A percentile compares a stretch with the other conserved stretches of the same genome.
Evolutionary conservation across 306 rosid genomes (phyloP).

Genomic region (Vachellia pachyceras): DNA sequence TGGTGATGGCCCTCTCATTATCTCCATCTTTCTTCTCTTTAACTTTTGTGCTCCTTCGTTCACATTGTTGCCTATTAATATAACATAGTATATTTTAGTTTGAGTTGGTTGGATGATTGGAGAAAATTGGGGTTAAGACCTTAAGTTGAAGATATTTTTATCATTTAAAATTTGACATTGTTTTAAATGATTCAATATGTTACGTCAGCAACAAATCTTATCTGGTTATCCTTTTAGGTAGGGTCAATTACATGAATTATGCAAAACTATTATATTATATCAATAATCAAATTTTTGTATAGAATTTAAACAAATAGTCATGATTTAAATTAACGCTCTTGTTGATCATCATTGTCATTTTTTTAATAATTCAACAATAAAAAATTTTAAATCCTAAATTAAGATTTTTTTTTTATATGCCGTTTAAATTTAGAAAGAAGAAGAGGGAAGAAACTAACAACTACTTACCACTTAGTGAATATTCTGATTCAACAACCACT

Average conservation of each 20-base stretch:
- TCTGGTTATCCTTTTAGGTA: too few relatives aligned
- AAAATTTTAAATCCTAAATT: background rate
- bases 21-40: slow-evolving; percentile 45
- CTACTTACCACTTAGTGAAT: too few relatives aligned
- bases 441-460: background rate
- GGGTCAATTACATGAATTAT: too few relatives aligned
- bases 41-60: background rate
- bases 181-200: too few relatives aligned
- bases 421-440: background rate
- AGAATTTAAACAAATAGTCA: too few relatives aligned
- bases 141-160: background rate
- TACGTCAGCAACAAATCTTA: too few relatives aligned
- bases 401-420: background rate
- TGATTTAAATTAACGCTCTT: too few relatives aligned
- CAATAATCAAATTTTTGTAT: too few relatives aligned
- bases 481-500: background rate
- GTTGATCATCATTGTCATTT: too few relatives aligned
- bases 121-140: background rate
- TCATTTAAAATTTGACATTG: too few relatives aligned
- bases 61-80: slow-evolving; percentile 2
- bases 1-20: slow-evolving; percentile 70
- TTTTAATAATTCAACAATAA: too few relatives aligned
- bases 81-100: slow-evolving; percentile 14
- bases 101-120: background rate
- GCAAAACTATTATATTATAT: too few relatives aligned